Evolutionary conservation across 345 rosid species (phyloP).

Genomic region (Eutrema japonicum): DNA sequence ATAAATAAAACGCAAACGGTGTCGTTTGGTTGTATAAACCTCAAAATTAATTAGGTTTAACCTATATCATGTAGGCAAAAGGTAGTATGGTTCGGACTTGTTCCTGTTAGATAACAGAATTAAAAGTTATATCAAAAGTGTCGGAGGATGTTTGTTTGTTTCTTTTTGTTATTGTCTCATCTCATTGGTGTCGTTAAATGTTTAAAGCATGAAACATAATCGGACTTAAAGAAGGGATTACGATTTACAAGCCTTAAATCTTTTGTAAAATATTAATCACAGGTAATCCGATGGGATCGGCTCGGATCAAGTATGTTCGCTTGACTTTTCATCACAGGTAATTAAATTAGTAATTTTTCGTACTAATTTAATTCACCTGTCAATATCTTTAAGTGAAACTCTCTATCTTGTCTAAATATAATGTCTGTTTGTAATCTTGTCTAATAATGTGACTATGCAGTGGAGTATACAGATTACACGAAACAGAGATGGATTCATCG

Average conservation of each 20-base stretch:
- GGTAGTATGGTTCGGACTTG: background rate
- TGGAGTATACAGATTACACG: constrained; percentile 64
- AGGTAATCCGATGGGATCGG: background rate
- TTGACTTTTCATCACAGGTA: constrained; percentile 53
- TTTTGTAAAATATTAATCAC: background rate
- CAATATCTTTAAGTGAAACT: too few species aligned
- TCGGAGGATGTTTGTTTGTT: background rate
- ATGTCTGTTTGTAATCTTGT: too few species aligned
- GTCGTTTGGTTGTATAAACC: constrained; percentile 24
- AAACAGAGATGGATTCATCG: constrained; percentile 46
- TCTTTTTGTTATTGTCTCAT: background rate
- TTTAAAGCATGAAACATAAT: too few species aligned
- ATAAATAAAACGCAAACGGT: too few species aligned
- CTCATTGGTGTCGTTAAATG: too few species aligned
- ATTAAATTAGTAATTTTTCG: too few species aligned
- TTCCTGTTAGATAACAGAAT: constrained; percentile 21
- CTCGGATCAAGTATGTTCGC: too few species aligned
- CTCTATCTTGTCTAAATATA: too few species aligned
- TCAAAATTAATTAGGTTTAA: constrained; percentile 30
- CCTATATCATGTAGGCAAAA: constrained; percentile 28
- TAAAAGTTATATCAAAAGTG: background rate
- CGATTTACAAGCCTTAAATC: background rate
- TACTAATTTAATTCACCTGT: too few species aligned
- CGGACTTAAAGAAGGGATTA: too few species aligned
- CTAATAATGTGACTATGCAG: too few species aligned